Evolutionary conservation across 805 yeast genomes (phyloP).

Genomic region (Sungouiella blattae): DNA sequence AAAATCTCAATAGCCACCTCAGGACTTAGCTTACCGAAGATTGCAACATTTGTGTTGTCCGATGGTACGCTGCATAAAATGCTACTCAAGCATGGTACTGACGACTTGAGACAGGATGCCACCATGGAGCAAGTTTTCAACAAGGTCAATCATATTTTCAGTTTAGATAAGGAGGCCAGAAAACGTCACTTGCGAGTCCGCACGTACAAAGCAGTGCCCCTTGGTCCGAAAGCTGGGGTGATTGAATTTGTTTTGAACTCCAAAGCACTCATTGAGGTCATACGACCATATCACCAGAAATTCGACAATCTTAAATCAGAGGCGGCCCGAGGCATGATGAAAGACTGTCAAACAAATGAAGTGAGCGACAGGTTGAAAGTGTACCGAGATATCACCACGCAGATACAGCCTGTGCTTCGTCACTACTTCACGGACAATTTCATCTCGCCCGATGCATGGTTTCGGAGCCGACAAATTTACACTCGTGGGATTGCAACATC

Average conservation of each 20-base stretch:
- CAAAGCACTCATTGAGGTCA: constrained; percentile 61
- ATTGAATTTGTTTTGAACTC: constrained; percentile 88
- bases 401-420: constrained; percentile 65
- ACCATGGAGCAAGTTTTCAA: constrained; percentile 97
- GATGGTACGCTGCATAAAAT: constrained; percentile 59
- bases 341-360: constrained; percentile 47
- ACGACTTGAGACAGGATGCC: constrained; percentile 92
- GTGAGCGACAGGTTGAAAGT: constrained; percentile 40
- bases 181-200: constrained; percentile 60
- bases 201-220: constrained; percentile 86
- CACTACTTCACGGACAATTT: constrained; percentile 68
- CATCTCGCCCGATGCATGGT: constrained; percentile 71
- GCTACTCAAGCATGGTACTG: constrained; percentile 80
- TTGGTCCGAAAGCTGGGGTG: constrained; percentile 83
- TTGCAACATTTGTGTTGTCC: constrained; percentile 50
- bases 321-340: constrained; percentile 65
- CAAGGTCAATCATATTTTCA: constrained; percentile 70
- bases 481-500: constrained; percentile 77
- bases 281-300: constrained; percentile 58
- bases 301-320: constrained; percentile 47
- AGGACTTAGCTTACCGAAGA: constrained; percentile 87
- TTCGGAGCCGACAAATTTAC: constrained; percentile 57
- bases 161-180: constrained; percentile 51
- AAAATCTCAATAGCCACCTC: constrained; percentile 62
- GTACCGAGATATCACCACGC: constrained; percentile 45